Base-by-base conservation (phyloP, 106 monocot species). In the Dioscorea dumetorum region DNA sequence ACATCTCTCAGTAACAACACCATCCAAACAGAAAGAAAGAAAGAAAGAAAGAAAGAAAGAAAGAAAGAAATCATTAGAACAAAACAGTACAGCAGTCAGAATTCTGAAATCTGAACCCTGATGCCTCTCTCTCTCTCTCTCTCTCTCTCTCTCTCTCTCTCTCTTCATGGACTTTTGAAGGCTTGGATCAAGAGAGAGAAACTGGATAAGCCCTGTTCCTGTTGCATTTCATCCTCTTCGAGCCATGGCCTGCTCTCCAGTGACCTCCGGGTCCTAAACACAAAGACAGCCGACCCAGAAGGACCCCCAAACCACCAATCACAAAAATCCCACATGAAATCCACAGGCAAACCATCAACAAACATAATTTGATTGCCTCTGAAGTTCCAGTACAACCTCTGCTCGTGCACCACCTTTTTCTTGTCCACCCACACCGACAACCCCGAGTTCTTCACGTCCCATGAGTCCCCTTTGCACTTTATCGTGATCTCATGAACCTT, bases 241-340 rank as follows among this genome's bases (percentile, higher is more conserved):
- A 82, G 22, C 91, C 87, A 92, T 48, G 84, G 65, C 71, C 87
- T 49, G 76, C 78, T 85, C 80, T 88, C 85, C 67, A 78, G 23
- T 18, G 72, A 69, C 48, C 78, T 85, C 66, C 87, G 64, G 33
- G 56, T 72, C 64, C 88, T 64, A 24, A 88, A 88, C 85, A 85
- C 57, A 62, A 92, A 88, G 51, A 83, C 76, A 1, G 80, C 82
- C 12, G 24, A 56, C 6, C 79, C 78, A 14, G 54, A 58, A 19
- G 69, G 57, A 32, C 68, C 60, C 14, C 72, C 20, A 66, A 91
- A 84, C 58, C 73, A 81, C 90, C 83, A 90, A 24, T 70, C 85
- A 49, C 72, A 74, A 34, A 88, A 75, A 62, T 92, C 91, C 91
- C 87, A 92, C 91, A 88, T 80, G 83, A 93, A 24, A 63, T 93